Percentiles rank a stretch among this genome's conserved stretches.
These are phyloP conservation scores for Teunomyces aglyptinius DNA, from an alignment of 805 yeast genomes.

Conservation along the genomic window DNA sequence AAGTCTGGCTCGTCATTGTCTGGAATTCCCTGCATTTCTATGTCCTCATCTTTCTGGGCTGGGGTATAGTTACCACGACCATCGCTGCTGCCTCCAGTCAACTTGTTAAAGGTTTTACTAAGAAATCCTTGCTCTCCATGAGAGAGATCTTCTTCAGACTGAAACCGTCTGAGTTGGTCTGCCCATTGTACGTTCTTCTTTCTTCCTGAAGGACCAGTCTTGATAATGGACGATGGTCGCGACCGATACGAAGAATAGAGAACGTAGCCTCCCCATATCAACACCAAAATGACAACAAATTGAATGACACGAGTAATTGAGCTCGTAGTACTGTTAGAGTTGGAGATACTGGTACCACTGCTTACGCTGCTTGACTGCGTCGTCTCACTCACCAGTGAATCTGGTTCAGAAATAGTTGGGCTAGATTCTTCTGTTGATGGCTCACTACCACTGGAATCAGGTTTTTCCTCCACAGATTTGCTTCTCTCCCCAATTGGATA, in stretches of 20 bases:
- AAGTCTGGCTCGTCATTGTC: conserved; percentile 25
- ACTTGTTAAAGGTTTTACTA: conserved; percentile 32
- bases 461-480: background rate
- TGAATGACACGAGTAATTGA: conserved; percentile 39
- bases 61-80: conserved; percentile 26
- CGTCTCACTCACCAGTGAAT: background rate
- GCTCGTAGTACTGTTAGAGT: conserved; percentile 11
- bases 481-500: conserved; percentile 29
- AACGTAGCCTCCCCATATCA: conserved; percentile 42
- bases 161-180: conserved; percentile 37
- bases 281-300: conserved; percentile 34
- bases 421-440: background rate
- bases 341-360: background rate
- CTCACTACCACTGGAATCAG: background rate
- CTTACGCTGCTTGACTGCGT: background rate
- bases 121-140: conserved; percentile 35
- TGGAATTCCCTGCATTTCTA: conserved; percentile 8
- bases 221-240: conserved; percentile 42
- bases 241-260: conserved; percentile 37
- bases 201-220: conserved; percentile 29
- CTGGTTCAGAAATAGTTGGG: conserved; percentile 1
- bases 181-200: conserved; percentile 51
- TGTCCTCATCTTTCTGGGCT: conserved; percentile 25
- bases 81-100: conserved; percentile 23
- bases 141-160: conserved; percentile 20